Evolutionary conservation across 1,139 yeast species (phyloP).

Genomic region (Cylindricascospora bacillispora): DNA sequence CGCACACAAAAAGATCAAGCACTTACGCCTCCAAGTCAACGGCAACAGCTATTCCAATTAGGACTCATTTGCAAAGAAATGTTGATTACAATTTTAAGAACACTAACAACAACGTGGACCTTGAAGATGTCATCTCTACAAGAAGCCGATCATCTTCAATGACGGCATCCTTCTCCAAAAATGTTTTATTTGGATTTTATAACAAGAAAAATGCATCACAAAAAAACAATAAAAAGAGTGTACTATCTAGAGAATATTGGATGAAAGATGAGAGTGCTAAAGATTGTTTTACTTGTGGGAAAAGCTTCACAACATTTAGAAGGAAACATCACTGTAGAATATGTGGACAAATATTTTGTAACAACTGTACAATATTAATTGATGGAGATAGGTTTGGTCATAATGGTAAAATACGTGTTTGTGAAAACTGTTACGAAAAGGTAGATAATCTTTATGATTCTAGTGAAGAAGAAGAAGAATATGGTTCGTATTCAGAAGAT

Average conservation of each 20-base stretch:
- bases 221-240: constrained; percentile 25
- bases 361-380: constrained; percentile 69
- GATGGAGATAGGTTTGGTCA: constrained; percentile 63
- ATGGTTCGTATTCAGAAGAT: constrained; percentile 1
- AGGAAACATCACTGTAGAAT: constrained; percentile 91
- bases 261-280: constrained; percentile 82
- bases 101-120: constrained; percentile 1
- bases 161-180: constrained; percentile 30
- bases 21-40: constrained; percentile 25
- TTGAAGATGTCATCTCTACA: constrained; percentile 9
- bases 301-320: constrained; percentile 63
- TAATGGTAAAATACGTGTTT: constrained; percentile 63
- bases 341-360: constrained; percentile 92
- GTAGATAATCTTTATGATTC: constrained; percentile 51
- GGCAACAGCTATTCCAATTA: constrained; percentile 24
- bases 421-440: constrained; percentile 60
- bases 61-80: constrained; percentile 6
- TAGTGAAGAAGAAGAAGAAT: constrained; percentile 44
- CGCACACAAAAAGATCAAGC: constrained; percentile 25
- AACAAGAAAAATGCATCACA: constrained; percentile 21
- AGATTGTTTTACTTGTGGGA: constrained; percentile 68
- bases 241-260: constrained; percentile 65
- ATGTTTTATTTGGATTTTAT: constrained; percentile 37
- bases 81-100: neutral
- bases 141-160: constrained; percentile 28